Percentiles rank a stretch among this genome's conserved stretches.
These are phyloP conservation scores for Mitragyna speciosa DNA, from an alignment of 257 asterid genomes.

Conservation along the genomic window DNA sequence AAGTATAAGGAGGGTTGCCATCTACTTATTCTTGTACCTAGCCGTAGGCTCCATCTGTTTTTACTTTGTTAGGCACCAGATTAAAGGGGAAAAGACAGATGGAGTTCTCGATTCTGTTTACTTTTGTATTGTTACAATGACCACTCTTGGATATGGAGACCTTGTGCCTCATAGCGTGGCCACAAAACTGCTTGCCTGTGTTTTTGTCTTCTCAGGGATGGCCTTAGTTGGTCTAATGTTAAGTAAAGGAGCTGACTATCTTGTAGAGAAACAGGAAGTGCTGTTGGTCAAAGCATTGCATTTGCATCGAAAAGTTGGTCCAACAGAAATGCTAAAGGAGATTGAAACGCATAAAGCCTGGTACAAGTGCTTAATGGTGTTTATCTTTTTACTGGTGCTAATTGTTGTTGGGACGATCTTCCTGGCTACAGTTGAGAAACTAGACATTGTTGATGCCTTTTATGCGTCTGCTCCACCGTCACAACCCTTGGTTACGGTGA, in stretches of 20 bases:
- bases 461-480: constrained; percentile 83
- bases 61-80: constrained; percentile 52
- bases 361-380: constrained; percentile 49
- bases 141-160: constrained; percentile 95
- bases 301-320: constrained; percentile 37
- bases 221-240: constrained; percentile 57
- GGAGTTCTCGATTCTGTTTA: constrained; percentile 78
- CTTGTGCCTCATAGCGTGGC: constrained; percentile 63
- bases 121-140: constrained; percentile 95
- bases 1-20: constrained; percentile 42
- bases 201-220: constrained; percentile 89
- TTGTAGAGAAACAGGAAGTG: constrained; percentile 74
- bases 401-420: constrained; percentile 55
- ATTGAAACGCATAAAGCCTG: constrained; percentile 54
- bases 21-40: constrained; percentile 54
- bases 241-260: constrained; percentile 84
- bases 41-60: constrained; percentile 62
- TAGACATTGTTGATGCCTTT: constrained; percentile 64
- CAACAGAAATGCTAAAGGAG: constrained; percentile 50
- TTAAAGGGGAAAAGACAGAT: constrained; percentile 58
- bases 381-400: constrained; percentile 45
- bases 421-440: constrained; percentile 54
- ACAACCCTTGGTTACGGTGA: constrained; percentile 97
- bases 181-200: constrained; percentile 80
- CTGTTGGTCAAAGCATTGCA: constrained; percentile 65